These are phyloP conservation scores for Amborella trichopoda DNA, from an alignment of 164 flowering plant species.

Conservation along the genomic window DNA sequence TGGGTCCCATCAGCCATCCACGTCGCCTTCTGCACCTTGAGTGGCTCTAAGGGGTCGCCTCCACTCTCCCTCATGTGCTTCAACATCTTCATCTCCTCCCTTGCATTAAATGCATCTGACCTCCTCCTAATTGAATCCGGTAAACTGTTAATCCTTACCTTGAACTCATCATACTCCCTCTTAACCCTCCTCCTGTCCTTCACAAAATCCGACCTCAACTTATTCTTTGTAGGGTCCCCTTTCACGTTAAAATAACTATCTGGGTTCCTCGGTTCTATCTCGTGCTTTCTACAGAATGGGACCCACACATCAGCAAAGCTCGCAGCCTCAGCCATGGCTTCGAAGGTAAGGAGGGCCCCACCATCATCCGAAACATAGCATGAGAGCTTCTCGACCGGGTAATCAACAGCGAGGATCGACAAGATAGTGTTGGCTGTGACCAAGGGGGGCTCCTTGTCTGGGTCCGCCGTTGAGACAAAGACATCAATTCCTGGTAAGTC, in stretches of 20 bases:
- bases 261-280: constrained; percentile 73
- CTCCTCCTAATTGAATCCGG: constrained; percentile 79
- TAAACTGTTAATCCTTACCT: constrained; percentile 72
- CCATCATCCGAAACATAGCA: constrained; percentile 83
- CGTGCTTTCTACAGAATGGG: constrained; percentile 68
- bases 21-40: constrained; percentile 60
- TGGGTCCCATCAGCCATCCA: constrained; percentile 98
- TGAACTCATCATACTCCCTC: constrained; percentile 84
- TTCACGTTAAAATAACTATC: constrained; percentile 54
- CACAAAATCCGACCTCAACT: constrained; percentile 58
- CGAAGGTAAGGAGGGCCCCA: constrained; percentile 67
- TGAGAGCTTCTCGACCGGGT: constrained; percentile 67
- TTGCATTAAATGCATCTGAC: constrained; percentile 78
- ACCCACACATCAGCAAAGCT: constrained; percentile 81
- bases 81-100: constrained; percentile 75
- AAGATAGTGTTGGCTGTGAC: constrained; percentile 76
- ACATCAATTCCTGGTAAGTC: constrained; percentile 71
- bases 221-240: constrained; percentile 68
- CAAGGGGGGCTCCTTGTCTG: constrained; percentile 77
- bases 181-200: constrained; percentile 63
- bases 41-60: constrained; percentile 33
- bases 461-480: constrained; percentile 82
- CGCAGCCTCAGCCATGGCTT: constrained; percentile 90
- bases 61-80: constrained; percentile 53
- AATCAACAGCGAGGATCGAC: constrained; percentile 61